phyloP scores from a whole-genome alignment of 768 basidiomycete species.

The Psilocybe azurescens region DNA sequence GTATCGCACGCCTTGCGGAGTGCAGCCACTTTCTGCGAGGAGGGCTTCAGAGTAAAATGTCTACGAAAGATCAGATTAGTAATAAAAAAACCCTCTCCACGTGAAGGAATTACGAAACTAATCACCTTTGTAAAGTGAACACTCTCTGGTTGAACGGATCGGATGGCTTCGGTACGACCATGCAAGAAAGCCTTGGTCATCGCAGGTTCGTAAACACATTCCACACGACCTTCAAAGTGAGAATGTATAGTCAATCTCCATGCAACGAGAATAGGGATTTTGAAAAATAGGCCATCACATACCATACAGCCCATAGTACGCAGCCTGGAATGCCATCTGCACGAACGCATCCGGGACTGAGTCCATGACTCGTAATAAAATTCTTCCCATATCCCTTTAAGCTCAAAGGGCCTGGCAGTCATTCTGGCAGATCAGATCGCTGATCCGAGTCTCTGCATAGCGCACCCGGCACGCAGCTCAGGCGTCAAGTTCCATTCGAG shows the following conservation, averaged over 20 bases:
- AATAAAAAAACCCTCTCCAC: background rate
- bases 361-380: constrained; percentile 93
- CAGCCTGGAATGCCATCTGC: constrained; percentile 98
- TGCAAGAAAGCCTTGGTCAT: too few species aligned
- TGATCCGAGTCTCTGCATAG: constrained; percentile 93
- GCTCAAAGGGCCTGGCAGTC: constrained; percentile 95
- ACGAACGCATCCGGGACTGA: constrained; percentile 98
- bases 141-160: too few species aligned
- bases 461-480: constrained; percentile 83
- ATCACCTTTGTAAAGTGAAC: constrained; percentile 79
- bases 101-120: constrained; percentile 2
- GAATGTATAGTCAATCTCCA: too few species aligned
- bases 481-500: constrained; percentile 93
- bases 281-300: too few species aligned
- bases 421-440: constrained; percentile 97
- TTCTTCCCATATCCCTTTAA: constrained; percentile 92
- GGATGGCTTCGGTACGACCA: too few species aligned
- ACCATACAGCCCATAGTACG: constrained; percentile 93
- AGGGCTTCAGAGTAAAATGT: constrained; percentile 86
- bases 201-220: too few species aligned
- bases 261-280: too few species aligned
- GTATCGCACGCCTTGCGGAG: constrained; percentile 84
- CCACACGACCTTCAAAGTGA: too few species aligned
- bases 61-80: constrained; percentile 43
- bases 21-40: constrained; percentile 72